These are phyloP conservation scores for Fermentozyma sake DNA, from an alignment of 1,139 yeast species.

Conservation along the genomic window DNA sequence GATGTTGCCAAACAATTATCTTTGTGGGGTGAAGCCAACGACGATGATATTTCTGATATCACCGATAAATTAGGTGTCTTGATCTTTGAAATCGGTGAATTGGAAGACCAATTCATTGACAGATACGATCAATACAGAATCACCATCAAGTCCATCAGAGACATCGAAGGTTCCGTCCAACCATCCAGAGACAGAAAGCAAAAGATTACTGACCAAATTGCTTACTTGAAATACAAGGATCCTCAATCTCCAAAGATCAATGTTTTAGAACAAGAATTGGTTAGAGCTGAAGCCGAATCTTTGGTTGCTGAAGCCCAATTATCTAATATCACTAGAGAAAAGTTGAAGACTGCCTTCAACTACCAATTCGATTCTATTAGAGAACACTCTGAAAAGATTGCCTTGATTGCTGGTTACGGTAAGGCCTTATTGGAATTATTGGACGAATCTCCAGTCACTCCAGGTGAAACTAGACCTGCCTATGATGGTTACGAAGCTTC, in stretches of 20 bases:
- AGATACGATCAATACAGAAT: constrained; percentile 83
- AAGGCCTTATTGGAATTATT: constrained; percentile 77
- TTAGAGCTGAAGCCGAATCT: constrained; percentile 87
- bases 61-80: constrained; percentile 84
- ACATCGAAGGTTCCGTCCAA: constrained; percentile 83
- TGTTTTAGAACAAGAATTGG: constrained; percentile 82
- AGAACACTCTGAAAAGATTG: constrained; percentile 80
- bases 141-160: constrained; percentile 74
- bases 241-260: constrained; percentile 80
- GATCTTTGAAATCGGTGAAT: constrained; percentile 77
- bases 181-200: constrained; percentile 85
- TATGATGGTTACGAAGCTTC: constrained; percentile 87
- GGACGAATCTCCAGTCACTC: constrained; percentile 83
- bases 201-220: constrained; percentile 80
- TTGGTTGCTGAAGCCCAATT: constrained; percentile 89
- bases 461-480: constrained; percentile 88
- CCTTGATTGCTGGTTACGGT: constrained; percentile 86
- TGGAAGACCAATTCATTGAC: constrained; percentile 84
- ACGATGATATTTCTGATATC: constrained; percentile 79
- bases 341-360: constrained; percentile 78
- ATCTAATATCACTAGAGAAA: constrained; percentile 82
- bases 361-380: constrained; percentile 80
- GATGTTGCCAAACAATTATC: constrained; percentile 82
- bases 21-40: constrained; percentile 81
- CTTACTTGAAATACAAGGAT: constrained; percentile 76